These are phyloP conservation scores for Chalciporus piperatus DNA, from an alignment of 768 basidiomycete genomes.

Conservation along the genomic window DNA sequence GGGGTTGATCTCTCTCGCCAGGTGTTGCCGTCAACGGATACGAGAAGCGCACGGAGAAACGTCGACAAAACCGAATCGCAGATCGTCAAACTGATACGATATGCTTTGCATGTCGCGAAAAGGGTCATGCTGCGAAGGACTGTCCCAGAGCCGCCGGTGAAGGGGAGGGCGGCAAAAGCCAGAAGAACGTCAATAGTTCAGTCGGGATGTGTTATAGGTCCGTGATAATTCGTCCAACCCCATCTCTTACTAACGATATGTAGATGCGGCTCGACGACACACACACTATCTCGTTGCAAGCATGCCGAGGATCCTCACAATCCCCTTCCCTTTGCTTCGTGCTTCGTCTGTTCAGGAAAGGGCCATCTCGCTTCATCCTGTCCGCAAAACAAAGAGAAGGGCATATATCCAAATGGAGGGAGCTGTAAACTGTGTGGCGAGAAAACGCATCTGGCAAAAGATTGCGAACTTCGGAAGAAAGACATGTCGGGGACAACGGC, in stretches of 20 bases:
- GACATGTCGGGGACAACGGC: slow-evolving; percentile 38
- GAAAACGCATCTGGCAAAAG: slow-evolving; percentile 80
- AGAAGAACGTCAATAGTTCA: slow-evolving; percentile 23
- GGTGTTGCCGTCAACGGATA: slow-evolving; percentile 19
- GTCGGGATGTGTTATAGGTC: slow-evolving; percentile 75
- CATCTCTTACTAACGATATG: not conserved
- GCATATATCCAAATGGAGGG: slow-evolving; percentile 90
- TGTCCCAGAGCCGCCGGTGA: slow-evolving; percentile 52
- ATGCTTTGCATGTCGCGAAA: slow-evolving; percentile 85
- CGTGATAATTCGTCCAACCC: slow-evolving; percentile 17
- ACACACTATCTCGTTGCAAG: slow-evolving; percentile 77
- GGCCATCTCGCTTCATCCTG: slow-evolving; percentile 88
- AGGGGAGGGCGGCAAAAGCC: slow-evolving; percentile 21
- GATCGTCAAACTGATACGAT: slow-evolving; percentile 57
- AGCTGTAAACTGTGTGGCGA: slow-evolving; percentile 86
- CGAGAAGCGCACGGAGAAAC: slow-evolving; percentile 46
- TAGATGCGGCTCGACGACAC: slow-evolving; percentile 80
- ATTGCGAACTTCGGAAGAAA: slow-evolving; percentile 67
- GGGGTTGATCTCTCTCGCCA: slow-evolving; percentile 26
- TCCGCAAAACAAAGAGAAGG: slow-evolving; percentile 73
- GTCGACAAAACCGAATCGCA: slow-evolving; percentile 62
- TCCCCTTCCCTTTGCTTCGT: slow-evolving; percentile 84
- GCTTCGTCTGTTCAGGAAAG: slow-evolving; percentile 82
- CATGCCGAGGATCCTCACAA: slow-evolving; percentile 58
- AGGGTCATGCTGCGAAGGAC: slow-evolving; percentile 79